These are phyloP conservation scores for Fusarium compactum DNA, from an alignment of 2,329 filamentous ascomycete genomes.

Conservation along the genomic window DNA sequence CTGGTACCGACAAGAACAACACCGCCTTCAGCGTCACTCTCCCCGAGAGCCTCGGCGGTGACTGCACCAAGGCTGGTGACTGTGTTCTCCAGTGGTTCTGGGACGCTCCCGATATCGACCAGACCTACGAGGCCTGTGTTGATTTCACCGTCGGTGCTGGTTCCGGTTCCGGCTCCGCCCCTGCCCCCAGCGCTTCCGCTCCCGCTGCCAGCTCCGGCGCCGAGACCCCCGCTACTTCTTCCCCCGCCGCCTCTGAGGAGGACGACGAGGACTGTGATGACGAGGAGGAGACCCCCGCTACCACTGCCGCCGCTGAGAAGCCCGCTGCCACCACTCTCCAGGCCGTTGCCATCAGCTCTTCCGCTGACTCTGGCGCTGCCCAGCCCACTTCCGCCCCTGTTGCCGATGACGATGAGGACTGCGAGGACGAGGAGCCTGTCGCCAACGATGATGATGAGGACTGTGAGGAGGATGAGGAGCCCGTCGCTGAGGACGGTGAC, in stretches of 20 bases:
- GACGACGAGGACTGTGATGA: slow-evolving; percentile 37
- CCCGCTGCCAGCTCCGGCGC: slow-evolving; percentile 18
- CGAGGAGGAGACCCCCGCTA: slow-evolving; percentile 20
- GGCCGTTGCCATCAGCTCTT: slow-evolving; percentile 17
- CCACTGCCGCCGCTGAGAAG: slow-evolving; percentile 14
- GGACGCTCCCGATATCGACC: slow-evolving; percentile 65
- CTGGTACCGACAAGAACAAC: slow-evolving; percentile 57
- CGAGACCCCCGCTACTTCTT: slow-evolving; percentile 17
- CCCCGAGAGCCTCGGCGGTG: slow-evolving; percentile 57
- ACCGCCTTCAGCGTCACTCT: slow-evolving; percentile 67
- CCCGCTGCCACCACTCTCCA: slow-evolving; percentile 24
- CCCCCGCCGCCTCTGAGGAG: slow-evolving; percentile 17
- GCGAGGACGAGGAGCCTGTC: slow-evolving; percentile 18
- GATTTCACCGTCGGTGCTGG: slow-evolving; percentile 60
- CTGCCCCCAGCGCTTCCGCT: slow-evolving; percentile 14
- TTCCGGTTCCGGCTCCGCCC: slow-evolving; percentile 2
- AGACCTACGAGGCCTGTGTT: slow-evolving; percentile 73
- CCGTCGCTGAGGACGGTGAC: slow-evolving; percentile 21
- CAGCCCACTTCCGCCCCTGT: slow-evolving; percentile 21
- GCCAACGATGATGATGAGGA: slow-evolving; percentile 36
- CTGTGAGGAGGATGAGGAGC: slow-evolving; percentile 29
- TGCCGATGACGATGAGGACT: slow-evolving; percentile 36
- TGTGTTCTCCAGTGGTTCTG: slow-evolving; percentile 72
- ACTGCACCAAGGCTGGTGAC: slow-evolving; percentile 63
- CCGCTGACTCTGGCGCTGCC: slow-evolving; percentile 10